phyloP scores from a whole-genome alignment of 225 moss, liverwort and hornwort species.

The Physcomitrellopsis africana region DNA sequence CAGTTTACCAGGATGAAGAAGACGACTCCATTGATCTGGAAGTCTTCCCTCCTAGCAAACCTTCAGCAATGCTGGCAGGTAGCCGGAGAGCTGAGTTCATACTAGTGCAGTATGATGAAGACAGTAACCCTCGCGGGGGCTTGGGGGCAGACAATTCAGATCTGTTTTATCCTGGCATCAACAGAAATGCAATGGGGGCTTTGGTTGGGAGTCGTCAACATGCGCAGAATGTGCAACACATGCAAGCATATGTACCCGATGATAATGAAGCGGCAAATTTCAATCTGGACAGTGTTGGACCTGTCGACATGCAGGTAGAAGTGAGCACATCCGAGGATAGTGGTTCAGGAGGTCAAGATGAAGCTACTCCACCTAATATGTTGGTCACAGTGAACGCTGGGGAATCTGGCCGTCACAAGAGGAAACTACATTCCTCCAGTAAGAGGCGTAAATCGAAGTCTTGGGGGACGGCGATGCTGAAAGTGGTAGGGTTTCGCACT shows the following conservation, averaged over 20 bases:
- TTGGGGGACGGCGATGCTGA: constrained; percentile 58
- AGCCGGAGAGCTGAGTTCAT: constrained; percentile 54
- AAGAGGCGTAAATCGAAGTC: constrained; percentile 46
- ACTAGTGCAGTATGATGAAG: constrained; percentile 47
- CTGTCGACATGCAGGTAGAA: constrained; percentile 45
- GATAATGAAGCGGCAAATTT: constrained; percentile 36
- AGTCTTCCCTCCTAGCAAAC: constrained; percentile 49
- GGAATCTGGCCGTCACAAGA: constrained; percentile 38
- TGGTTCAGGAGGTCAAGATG: constrained; percentile 50
- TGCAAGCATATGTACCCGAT: constrained; percentile 18
- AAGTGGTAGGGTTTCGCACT: constrained; percentile 57
- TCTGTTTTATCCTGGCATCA: constrained; percentile 42
- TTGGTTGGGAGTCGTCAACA: constrained; percentile 9
- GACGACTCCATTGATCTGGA: constrained; percentile 56
- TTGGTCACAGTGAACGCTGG: neutral
- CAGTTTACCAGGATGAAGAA: constrained; percentile 57
- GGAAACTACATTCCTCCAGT: constrained; percentile 43
- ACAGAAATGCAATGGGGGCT: constrained; percentile 29
- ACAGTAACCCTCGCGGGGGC: constrained; percentile 19
- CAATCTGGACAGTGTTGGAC: constrained; percentile 23
- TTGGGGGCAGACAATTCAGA: constrained; percentile 36
- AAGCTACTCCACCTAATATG: constrained; percentile 29
- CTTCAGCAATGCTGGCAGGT: constrained; percentile 31
- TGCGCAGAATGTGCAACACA: neutral
- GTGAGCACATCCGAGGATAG: constrained; percentile 51